Base-by-base conservation (phyloP, 2,329 filamentous ascomycete species). In the Stagonosporopsis rhizophila region DNA sequence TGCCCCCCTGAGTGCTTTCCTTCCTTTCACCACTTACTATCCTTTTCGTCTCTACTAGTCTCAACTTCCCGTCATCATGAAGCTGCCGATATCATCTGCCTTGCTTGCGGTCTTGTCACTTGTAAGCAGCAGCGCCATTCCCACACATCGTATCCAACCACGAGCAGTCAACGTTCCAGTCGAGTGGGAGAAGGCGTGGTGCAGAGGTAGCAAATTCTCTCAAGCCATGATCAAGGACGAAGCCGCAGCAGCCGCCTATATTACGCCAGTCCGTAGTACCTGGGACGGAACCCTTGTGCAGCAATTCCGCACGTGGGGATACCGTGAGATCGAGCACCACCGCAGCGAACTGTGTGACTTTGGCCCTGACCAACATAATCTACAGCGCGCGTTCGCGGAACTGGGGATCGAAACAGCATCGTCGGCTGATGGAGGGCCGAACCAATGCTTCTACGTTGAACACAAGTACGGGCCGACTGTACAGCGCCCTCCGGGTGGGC, bases 391-490 rank as follows among this genome's bases (percentile, higher is more conserved):
- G 3, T 61, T 60, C 17, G 17, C 54, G 6, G 61, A 50, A 6
- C 37, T 64, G 7, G 51, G 53, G 0, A 62, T 67, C 9, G 54
- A 44, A 5, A 46, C 45, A 1, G 39, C 40, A 8, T 52, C 56
- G 6, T 32, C 34, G 22, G 27, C 25, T 7, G 47, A 59, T 14
- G 57, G 56, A 12, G 58, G 62, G 3, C 48, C 62, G 3, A 66
- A 65, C 27, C 51, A 53, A 2, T 58, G 58, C 22, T 67, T 57
- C 34, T 42, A 51, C 12, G 32, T 63, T 8, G 19, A 58, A 12
- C 64, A 68, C 19, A 35, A 46, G 22, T 57, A 66, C 17, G 35
- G 53, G n/a, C 38, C 55, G 9, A 48, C 58, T 11, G 55, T 64
- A 17, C 14, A 39, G 15, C 40, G 52, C 11, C 41, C 48, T 14